Evolutionary conservation across 169 alveolate species (phyloP).

Genomic region (Cardiosporidium cionae): DNA sequence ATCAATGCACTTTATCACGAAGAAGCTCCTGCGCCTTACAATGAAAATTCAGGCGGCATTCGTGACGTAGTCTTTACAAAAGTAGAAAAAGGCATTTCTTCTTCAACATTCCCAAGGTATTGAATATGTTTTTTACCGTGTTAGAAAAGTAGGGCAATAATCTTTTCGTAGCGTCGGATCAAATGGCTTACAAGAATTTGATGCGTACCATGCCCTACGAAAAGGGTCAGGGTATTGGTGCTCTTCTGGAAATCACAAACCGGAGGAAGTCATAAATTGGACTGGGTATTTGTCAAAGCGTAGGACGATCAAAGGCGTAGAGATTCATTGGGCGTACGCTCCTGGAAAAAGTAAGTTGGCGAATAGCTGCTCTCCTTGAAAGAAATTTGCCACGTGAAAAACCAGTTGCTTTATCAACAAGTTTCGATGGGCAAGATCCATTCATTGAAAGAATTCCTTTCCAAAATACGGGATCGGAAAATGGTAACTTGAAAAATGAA

Average conservation of each 20-base stretch:
- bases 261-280: slow-evolving; percentile 7
- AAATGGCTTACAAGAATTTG: slow-evolving; percentile 20
- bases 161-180: slow-evolving; percentile 1
- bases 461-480: too few species aligned
- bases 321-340: slow-evolving; percentile 38
- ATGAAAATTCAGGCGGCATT: too few species aligned
- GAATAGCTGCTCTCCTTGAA: not conserved
- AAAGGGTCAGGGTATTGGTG: slow-evolving; percentile 39
- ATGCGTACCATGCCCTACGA: slow-evolving; percentile 17
- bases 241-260: slow-evolving; percentile 24
- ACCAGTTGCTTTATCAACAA: not conserved
- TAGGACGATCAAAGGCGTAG: slow-evolving; percentile 10
- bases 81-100: too few species aligned
- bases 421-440: not conserved
- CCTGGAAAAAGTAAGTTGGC: slow-evolving; percentile 27
- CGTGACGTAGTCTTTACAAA: too few species aligned
- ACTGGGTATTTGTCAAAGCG: slow-evolving; percentile 11
- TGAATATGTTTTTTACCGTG: too few species aligned
- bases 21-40: too few species aligned
- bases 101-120: too few species aligned
- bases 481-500: too few species aligned
- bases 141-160: not conserved
- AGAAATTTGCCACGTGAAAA: not conserved
- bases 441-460: too few species aligned
- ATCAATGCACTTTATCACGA: too few species aligned